These are phyloP conservation scores for Chara braunii DNA, from an alignment of 139 green algal species.

Conservation along the genomic window DNA sequence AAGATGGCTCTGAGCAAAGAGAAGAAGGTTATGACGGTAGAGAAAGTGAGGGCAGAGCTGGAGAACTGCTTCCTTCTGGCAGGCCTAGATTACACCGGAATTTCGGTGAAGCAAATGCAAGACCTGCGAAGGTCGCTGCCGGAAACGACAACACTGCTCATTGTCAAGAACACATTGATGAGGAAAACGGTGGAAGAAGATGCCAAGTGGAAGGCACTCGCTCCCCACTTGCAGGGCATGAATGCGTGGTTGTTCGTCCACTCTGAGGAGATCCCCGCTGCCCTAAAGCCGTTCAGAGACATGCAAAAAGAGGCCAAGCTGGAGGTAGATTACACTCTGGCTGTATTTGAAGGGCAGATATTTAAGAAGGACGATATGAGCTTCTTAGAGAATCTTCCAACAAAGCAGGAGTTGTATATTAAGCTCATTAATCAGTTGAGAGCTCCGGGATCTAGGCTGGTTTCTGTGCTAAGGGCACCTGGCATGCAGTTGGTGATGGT, in stretches of 20 bases:
- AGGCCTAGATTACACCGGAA: slow-evolving; percentile 33
- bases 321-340: slow-evolving; percentile 27
- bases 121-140: slow-evolving; percentile 28
- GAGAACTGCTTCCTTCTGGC: slow-evolving; percentile 21
- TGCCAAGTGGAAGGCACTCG: slow-evolving; percentile 9
- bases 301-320: slow-evolving; percentile 38
- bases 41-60: slow-evolving; percentile 29
- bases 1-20: slow-evolving; percentile 21
- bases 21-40: slow-evolving; percentile 33
- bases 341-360: slow-evolving; percentile 29
- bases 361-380: not conserved
- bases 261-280: slow-evolving; percentile 14
- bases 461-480: too few species aligned
- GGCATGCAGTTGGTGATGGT: too few species aligned
- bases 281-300: slow-evolving; percentile 34
- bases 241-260: slow-evolving; percentile 36
- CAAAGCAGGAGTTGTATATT: slow-evolving; percentile 11
- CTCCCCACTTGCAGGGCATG: slow-evolving; percentile 33
- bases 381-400: slow-evolving; percentile 1
- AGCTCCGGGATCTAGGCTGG: slow-evolving; percentile 14
- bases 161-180: slow-evolving; percentile 37
- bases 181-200: slow-evolving; percentile 26
- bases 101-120: slow-evolving; percentile 35
- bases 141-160: slow-evolving; percentile 10
- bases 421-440: slow-evolving; percentile 24